Base-by-base conservation (phyloP, 176 grass and related monocot genomes). In the Eragrostis curvula region DNA sequence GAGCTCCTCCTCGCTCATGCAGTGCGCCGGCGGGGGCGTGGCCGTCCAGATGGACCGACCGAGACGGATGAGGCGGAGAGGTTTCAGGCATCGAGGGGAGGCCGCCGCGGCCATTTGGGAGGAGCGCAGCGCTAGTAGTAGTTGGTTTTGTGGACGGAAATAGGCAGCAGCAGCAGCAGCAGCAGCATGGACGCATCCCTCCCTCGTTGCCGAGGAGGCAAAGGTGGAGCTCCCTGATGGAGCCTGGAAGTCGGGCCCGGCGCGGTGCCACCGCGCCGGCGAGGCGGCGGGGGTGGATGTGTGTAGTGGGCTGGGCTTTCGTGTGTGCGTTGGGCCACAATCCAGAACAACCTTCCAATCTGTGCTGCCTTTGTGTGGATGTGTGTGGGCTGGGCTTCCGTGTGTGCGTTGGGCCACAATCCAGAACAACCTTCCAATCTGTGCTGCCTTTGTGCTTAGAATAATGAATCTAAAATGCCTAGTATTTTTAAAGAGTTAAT, bases 21-120 rank as follows among this genome's bases (percentile, higher is more conserved):
- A 46, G 17, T 20, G 49, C 0, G 50, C 71, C 4, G 30, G 45
- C 11, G 55, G 23, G 23, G 28, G 18, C 0, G 3, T 69, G 39
- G 17, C 29, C 12, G 45, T 30, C 30, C 52, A 81, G 61, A 80
- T 12, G 66, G 48, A 32, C 10, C 66, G 79, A 46, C 56, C 3
- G 13, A 68, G 32, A 73, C 23, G 51, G 28, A 73, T 7, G 48
- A 73, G 44, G 12, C 74, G 81, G 61, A 70, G 53, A 6, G 44
- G 56, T 51, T 32, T 53, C 28, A 80, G 69, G 67, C 81, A 69
- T 14, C 41, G 45, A 41, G 12, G 47, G 51, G 61, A 50, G 23
- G 41, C 29, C 48, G 21, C 10, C 51, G 65, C 65, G 36, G 47
- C 36, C 89, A 91, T 85, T 79, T 47, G 60, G 20, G 16, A 55